Conservation (phyloP, 2,329 filamentous ascomycete species). For the Elsinoe batatas region DNA sequence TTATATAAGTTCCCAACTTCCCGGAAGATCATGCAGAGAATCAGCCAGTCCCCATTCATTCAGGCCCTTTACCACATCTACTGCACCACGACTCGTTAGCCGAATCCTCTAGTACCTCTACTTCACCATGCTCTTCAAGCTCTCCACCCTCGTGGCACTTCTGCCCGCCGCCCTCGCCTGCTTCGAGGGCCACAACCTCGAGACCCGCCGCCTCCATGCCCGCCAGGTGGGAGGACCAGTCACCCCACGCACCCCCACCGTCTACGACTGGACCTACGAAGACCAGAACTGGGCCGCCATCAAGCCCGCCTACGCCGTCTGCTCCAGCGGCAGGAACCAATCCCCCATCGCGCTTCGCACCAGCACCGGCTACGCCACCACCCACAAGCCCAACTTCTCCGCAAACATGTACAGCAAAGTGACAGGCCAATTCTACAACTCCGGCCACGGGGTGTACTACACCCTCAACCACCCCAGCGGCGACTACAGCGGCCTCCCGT, state of each 20-base stretch:
- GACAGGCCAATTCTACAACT: conserved; percentile 6
- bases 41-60: background rate
- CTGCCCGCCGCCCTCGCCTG: conserved; percentile 6
- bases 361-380: conserved; percentile 2
- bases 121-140: conserved; percentile 10
- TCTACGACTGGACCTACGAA: conserved; percentile 9
- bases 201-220: conserved; percentile 4
- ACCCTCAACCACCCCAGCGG: conserved; percentile 6
- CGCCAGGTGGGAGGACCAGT: conserved; percentile 6
- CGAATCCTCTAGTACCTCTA: background rate
- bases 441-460: conserved; percentile 8
- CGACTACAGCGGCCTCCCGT: background rate
- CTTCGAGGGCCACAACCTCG: conserved; percentile 10
- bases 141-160: background rate
- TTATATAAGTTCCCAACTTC: conserved; percentile 9
- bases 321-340: background rate
- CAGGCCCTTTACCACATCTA: background rate
- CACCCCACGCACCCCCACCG: background rate
- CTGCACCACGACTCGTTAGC: background rate
- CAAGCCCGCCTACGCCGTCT: background rate
- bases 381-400: conserved; percentile 9
- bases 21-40: background rate
- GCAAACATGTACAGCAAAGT: background rate
- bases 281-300: conserved; percentile 7
- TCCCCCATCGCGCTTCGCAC: conserved; percentile 3